Evolutionary conservation across 805 yeast species (phyloP), one percentile per base, ranked within the genome.

Genomic region (Scheffersomyces stipitis): DNA sequence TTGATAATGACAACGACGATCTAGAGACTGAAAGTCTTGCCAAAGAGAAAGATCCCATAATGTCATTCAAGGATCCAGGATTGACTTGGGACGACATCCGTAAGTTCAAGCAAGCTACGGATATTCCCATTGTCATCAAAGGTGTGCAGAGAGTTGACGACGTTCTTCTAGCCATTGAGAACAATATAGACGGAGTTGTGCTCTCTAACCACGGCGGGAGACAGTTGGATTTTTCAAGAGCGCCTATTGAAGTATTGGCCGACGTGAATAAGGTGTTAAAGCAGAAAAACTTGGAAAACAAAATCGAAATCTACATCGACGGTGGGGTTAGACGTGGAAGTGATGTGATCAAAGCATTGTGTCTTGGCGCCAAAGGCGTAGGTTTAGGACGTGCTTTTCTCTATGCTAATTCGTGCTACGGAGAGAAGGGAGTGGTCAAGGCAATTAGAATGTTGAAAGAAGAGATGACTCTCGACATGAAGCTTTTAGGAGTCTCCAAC

Each of bases 141-240:
- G 96, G 96, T 40, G 81, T 88, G n/a, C 95, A 86, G 61, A 66
- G 91, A 22, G 78, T 77, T 28, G 91, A 85, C 44, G 96, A 88
- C 54, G 89, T 84, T 0, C 56, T 86, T 14, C 60, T 66, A 48
- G 96, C 96, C 0, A 79, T 78, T 4, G 83, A 85, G 45, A 62
- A 73, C 48, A 93, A 93, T 3, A 74, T 76, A 18, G 76, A 80
- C 29, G 96, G 90, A 28, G 82, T 87, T n/a, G 87, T 88, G 3
- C 52, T 87, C 34, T 86, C 95, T 2, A 88, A 87, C 56, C 96
- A 87, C 62, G 96, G 96, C 42, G 96, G 96, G 28, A 71, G 96
- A 43, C 96, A 87, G 60, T 66, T 88, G 38, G 96, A 88, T 60
- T 85, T 78, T 52, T 71, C 95, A 1, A 74, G 86, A n/a, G 79